Evolutionary conservation across 139 green algal genomes (phyloP), one percentile per base, ranked within the genome.

Genomic region (Chlamydomonas sphaeroides): DNA sequence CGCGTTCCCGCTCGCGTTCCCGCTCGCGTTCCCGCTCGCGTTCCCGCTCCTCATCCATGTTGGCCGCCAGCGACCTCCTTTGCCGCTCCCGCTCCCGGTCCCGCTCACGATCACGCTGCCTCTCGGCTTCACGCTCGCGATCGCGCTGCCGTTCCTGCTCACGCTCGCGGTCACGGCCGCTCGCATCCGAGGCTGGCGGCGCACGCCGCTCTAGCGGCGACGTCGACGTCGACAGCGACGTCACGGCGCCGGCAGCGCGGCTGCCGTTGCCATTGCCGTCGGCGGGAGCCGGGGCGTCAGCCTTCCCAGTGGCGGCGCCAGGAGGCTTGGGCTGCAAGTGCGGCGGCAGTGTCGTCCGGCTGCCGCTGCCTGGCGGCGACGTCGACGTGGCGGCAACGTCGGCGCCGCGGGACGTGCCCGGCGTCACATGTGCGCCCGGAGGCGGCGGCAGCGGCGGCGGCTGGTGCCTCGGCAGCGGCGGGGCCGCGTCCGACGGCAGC

Each of bases 311-410:
- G 35, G 33, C 51, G 14, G 21, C 6, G 0, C 3, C 48, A 14
- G 17, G 48, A 23, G n/a, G n/a, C 1, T 35, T 66, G 35, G 70
- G 70, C 61, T 78, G 70, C 32, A 78, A 35, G 70, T 78, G 70
- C 4, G 70, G 51, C 15, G 70, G 70, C 70, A 66, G 70, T 5
- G 33, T 10, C 8, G 3, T 35, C 18, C 38, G 26, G 38, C 38
- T 33, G 36, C 25, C 38, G 39, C 39, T 28, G 36, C 36, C 39
- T 25, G 67, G 5, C 42, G 28, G 28, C 23, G 41, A 41, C 30
- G 30, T 25, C 2, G 38, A 30, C 20, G 28, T 23, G 5, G 42
- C 68, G 38, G 30, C 41, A 10, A 25, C 30, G 66, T 8, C 66
- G 39, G 38, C 66, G 39, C 11, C 38, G 20, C 35, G 26, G 32